Evolutionary conservation across 129 eudicot genomes (phyloP), one percentile per base, ranked within the genome.

Genomic region (Tagetes patula): DNA sequence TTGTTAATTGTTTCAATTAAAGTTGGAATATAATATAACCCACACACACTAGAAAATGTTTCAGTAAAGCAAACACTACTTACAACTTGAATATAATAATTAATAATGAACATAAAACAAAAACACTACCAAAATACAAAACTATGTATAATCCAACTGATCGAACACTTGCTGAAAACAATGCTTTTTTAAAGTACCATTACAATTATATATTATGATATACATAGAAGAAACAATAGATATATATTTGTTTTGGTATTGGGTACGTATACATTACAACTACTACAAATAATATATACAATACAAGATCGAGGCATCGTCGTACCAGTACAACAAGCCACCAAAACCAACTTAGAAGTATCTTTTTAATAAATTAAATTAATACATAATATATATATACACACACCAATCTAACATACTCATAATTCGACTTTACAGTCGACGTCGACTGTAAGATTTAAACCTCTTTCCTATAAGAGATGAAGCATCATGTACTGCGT

Each of bases 51-150:
- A 45, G 27, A 73, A 69, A 69, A 48, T 60, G 77, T 73, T 58
- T 8, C 38, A 34, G 14, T 60, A 71, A 73, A 73, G 70, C 77
- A 73, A 45, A 47, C 77, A 73, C 70, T 46, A n/a, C n/a, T n/a
- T 70, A 46, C 40, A 37, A 73, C 9, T 61, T 46, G 39, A 49
- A 60, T 12, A 45, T 41, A 9, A 60, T 55, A 30, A 12, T 59
- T 11, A 7, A 12, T 62, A 33, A 5, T 61, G 49, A 73, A 60
- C 61, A 73, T 34, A 73, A 73, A 33, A 70, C 71, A 34, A 45
- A 67, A 31, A 42, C 70, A 65, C 8, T 8, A 37, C 8, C 56
- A 53, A 14, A 70, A 52, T 14, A 49, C 59, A 38, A 54, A 20
- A 70, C 32, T 20, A 53, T 39, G 38, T 53, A 20, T 14, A 37